phyloP scores from a whole-genome alignment of 23 red algal genomes.

The Cyanidioschyzon merolae region DNA sequence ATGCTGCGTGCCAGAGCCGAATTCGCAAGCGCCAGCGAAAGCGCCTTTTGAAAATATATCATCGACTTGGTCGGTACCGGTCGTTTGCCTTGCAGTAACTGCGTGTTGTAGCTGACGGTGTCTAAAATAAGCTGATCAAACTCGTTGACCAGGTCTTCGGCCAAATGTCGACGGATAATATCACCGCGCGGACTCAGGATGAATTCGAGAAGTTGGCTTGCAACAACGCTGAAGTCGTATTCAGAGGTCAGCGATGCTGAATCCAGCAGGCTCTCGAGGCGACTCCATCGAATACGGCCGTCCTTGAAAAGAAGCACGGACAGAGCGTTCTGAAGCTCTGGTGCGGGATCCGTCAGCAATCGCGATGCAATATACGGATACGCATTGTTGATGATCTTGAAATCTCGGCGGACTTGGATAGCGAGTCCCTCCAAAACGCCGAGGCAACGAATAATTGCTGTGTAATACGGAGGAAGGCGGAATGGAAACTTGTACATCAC shows the following conservation, averaged over 20 bases:
- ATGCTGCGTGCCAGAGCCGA: conserved; percentile 11
- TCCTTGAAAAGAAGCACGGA: conserved; percentile 73
- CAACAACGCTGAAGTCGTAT: conserved; percentile 67
- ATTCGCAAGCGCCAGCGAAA: background rate
- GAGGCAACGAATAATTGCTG: conserved; percentile 88
- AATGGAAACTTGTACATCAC: conserved; percentile 98
- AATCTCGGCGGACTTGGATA: conserved; percentile 96
- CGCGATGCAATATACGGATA: conserved; percentile 97
- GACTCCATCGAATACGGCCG: conserved; percentile 64
- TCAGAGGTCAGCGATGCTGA: conserved; percentile 60
- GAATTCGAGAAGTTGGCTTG: conserved; percentile 61
- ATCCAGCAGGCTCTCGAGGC: conserved; percentile 74
- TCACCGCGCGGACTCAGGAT: conserved; percentile 52
- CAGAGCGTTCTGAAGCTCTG: conserved; percentile 84
- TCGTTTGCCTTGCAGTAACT: conserved; percentile 24
- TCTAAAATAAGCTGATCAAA: conserved; percentile 63
- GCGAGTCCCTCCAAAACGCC: conserved; percentile 95
- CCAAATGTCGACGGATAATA: conserved; percentile 54
- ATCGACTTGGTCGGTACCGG: conserved; percentile 25
- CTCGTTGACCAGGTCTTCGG: conserved; percentile 58
- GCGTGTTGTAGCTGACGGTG: conserved; percentile 36
- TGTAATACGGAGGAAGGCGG: conserved; percentile 89
- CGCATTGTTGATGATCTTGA: conserved; percentile 95
- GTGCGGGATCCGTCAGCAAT: conserved; percentile 75
- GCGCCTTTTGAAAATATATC: conserved; percentile 9